Conservation (phyloP, 257 asterid species). For the Scutellaria galericulata region DNA sequence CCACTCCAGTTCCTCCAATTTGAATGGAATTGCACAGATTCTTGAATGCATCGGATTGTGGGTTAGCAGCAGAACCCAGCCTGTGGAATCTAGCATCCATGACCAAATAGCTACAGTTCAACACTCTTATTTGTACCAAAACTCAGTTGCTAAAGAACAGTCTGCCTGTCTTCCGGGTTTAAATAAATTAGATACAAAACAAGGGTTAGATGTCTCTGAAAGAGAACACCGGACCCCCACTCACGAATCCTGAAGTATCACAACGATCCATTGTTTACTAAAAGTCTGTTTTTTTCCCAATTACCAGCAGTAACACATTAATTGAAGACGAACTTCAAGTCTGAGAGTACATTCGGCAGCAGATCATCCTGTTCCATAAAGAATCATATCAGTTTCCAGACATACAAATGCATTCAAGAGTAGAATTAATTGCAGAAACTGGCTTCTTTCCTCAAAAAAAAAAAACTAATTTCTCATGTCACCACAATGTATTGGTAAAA, state of each 20-base stretch:
- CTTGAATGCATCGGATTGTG: slow-evolving; percentile 59
- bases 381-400: slow-evolving; percentile 29
- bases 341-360: slow-evolving; percentile 33
- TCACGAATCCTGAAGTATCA: slow-evolving; percentile 96
- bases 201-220: slow-evolving; percentile 69
- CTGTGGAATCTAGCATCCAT: slow-evolving; percentile 80
- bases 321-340: slow-evolving; percentile 37
- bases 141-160: slow-evolving; percentile 65
- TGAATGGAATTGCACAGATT: slow-evolving; percentile 64
- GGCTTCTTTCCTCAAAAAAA: not conserved
- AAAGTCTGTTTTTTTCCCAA: slow-evolving; percentile 24
- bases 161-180: slow-evolving; percentile 85
- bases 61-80: slow-evolving; percentile 78
- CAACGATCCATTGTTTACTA: slow-evolving; percentile 74
- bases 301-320: slow-evolving; percentile 45
- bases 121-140: slow-evolving; percentile 53
- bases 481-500: slow-evolving; percentile 8
- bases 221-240: slow-evolving; percentile 86
- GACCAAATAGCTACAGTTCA: slow-evolving; percentile 47
- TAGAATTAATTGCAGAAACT: slow-evolving; percentile 15
- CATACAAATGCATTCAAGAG: slow-evolving; percentile 21
- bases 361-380: slow-evolving; percentile 58
- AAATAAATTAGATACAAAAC: slow-evolving; percentile 49
- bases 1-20: slow-evolving; percentile 52
- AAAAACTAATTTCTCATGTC: slow-evolving; percentile 14